Evolutionary conservation across 192 early-diverging fungal genomes (phyloP), one percentile per base, ranked within the genome.

Genomic region (Pilobolus umbonatus): DNA sequence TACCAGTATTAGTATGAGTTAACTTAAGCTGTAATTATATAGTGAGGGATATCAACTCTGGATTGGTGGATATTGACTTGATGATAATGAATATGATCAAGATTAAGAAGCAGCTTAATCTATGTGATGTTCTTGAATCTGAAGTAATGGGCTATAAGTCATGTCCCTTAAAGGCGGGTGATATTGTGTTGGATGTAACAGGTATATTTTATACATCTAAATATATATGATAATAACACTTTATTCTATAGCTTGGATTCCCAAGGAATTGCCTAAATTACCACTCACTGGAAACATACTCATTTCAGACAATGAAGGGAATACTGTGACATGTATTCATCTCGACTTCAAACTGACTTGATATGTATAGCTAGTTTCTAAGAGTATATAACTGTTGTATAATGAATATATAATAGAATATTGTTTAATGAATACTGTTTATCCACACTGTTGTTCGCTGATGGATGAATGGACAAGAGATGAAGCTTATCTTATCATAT

Each of bases 281-380:
- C 68, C 68, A 26, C 34, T 70, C 17, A 59, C 45, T 6, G 68
- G 68, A 22, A 21, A 70, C 47, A 59, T 70, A 9, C 55, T 42
- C 31, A 70, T 70, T 40, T 57, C 61, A 19, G 61, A 70, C 29
- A 61, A 70, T 46, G 49, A 70, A 32, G 68, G 68, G 15, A 53
- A 59, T 31, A 64, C 57, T 0, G 68, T 70, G 22, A 70, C 68
- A 39, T 70, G 68, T 54, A 64, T 70, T 49, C 57, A 60, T 9
- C 51, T 70, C n/a, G 53, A 64, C 21, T 64, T 70, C 30, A 70
- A 64, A 40, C 57, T 70, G n/a, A n/a, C n/a, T n/a, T n/a, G n/a
- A n/a, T n/a, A n/a, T n/a, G n/a, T n/a, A n/a, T n/a, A n/a, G n/a
- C n/a, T n/a, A n/a, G n/a, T n/a, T n/a, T n/a, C n/a, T n/a, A n/a